phyloP scores from a whole-genome alignment of 2,329 filamentous ascomycete species.

The Phialocephala sp. region DNA sequence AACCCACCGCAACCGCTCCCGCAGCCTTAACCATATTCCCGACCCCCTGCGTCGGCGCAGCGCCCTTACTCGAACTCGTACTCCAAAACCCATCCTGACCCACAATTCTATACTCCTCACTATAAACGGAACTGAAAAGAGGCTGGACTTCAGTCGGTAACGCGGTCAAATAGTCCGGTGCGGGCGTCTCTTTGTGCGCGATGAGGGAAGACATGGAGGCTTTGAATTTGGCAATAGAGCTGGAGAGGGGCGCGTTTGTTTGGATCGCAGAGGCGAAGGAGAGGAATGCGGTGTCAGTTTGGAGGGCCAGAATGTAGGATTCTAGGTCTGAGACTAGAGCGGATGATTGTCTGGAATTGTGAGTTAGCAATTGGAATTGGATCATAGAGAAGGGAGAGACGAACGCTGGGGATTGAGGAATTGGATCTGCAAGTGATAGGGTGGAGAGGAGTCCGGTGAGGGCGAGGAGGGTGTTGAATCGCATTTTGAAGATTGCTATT shows the following conservation, averaged over 20 bases:
- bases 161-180: background rate
- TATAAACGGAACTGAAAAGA: background rate
- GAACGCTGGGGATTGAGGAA: slow-evolving; percentile 7
- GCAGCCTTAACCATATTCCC: background rate
- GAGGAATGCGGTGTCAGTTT: slow-evolving; percentile 3
- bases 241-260: background rate
- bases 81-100: background rate
- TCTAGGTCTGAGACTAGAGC: background rate
- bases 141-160: background rate
- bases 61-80: background rate
- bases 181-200: background rate
- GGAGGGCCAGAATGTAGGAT: background rate
- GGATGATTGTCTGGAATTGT: background rate
- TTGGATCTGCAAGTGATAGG: background rate
- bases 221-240: background rate
- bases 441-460: slow-evolving; percentile 2
- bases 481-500: slow-evolving; percentile 1
- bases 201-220: background rate
- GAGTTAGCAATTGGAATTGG: background rate
- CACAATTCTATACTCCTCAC: background rate
- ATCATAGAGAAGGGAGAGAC: background rate
- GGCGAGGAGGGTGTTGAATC: background rate
- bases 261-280: background rate
- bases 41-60: background rate
- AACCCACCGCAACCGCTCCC: background rate